These are phyloP conservation scores for Chenopodium berlandieri DNA, from an alignment of 148 eudicot genomes.

Conservation along the genomic window DNA sequence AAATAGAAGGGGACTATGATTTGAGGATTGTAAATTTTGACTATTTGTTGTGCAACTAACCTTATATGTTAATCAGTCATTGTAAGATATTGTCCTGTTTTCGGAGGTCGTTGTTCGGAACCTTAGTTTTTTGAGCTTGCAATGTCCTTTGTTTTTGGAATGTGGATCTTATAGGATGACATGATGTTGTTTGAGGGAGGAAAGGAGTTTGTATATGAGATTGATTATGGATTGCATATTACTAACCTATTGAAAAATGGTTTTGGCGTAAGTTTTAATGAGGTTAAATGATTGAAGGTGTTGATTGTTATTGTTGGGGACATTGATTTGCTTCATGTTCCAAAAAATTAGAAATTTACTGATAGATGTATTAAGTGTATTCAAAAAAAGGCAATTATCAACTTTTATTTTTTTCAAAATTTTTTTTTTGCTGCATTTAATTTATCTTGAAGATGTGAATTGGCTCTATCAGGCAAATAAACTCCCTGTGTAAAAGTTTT, in stretches of 20 bases:
- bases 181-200: background rate
- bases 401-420: too few relatives aligned
- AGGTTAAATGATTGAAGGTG: background rate
- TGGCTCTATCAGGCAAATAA: too few relatives aligned
- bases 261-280: background rate
- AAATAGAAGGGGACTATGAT: background rate
- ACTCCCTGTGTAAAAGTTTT: too few relatives aligned
- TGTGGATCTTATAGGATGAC: background rate
- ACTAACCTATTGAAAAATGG: background rate
- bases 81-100: background rate
- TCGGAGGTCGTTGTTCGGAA: background rate
- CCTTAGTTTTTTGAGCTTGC: background rate
- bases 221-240: background rate
- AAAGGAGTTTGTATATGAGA: conserved; percentile 1
- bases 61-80: background rate
- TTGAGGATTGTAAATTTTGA: background rate
- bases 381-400: too few relatives aligned
- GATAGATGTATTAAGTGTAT: too few relatives aligned
- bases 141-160: background rate
- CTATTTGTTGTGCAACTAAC: background rate
- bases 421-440: too few relatives aligned
- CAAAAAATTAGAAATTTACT: background rate
- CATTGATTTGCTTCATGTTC: background rate
- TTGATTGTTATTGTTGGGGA: background rate
- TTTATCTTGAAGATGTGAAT: too few relatives aligned